Conservation (phyloP, 495 filamentous ascomycete species). For the Penicillium roqueforti region DNA sequence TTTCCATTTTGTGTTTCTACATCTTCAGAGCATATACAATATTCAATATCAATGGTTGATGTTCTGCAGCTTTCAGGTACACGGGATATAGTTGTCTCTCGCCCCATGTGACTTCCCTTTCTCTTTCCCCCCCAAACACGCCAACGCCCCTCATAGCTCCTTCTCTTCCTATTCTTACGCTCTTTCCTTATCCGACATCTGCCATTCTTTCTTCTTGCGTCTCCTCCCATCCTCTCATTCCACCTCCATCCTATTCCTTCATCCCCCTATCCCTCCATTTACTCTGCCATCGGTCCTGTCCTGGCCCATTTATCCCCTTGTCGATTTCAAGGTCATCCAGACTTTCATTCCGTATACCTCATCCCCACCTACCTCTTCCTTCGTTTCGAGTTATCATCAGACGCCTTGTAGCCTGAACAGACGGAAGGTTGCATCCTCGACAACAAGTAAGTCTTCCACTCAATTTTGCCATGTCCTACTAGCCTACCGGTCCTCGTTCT, state of each 20-base stretch:
- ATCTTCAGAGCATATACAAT: background rate
- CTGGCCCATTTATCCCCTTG: background rate
- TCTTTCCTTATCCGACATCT: slow-evolving; percentile 2
- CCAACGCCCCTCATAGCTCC: background rate
- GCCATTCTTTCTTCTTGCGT: background rate
- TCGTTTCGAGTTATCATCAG: background rate
- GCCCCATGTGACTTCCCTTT: slow-evolving; percentile 2
- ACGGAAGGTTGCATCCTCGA: background rate
- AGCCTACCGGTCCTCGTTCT: background rate
- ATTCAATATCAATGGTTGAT: background rate
- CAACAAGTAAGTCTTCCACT: background rate
- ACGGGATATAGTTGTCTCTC: background rate
- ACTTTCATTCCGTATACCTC: background rate
- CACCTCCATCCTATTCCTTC: slow-evolving; percentile 29
- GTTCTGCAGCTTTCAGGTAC: background rate
- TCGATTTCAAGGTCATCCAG: background rate
- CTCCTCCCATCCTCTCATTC: slow-evolving; percentile 1
- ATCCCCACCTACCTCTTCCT: background rate
- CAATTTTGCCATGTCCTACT: background rate
- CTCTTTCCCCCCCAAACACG: background rate
- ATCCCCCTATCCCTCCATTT: background rate
- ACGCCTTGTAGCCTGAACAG: background rate
- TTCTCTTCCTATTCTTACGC: background rate
- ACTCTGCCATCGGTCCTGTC: background rate
- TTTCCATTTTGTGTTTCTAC: background rate